Evolutionary conservation across 768 basidiomycete species (phyloP).

Genomic region (Mycena amicta): DNA sequence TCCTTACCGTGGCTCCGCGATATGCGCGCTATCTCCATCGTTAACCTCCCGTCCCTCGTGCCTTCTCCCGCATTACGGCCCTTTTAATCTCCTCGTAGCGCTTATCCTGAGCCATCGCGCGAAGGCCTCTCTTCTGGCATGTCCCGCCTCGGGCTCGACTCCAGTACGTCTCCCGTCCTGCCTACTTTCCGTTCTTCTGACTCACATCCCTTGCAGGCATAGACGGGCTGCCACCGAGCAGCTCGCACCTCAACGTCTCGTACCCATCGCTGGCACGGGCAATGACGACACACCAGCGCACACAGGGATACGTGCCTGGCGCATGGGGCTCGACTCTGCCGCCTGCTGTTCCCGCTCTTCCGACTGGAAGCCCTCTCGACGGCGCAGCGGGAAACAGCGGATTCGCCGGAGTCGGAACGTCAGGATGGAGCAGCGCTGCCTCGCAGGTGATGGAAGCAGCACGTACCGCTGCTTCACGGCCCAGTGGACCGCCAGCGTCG

Average conservation of each 20-base stretch:
- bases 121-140: no score
- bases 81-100: no score
- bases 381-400: no score
- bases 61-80: no score
- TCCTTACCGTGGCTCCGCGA: no score
- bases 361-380: no score
- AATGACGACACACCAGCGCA: constrained; percentile 21
- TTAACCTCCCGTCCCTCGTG: no score
- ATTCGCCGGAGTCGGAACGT: not conserved
- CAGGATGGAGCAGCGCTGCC: not conserved
- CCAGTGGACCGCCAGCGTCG: not conserved
- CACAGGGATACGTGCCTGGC: constrained; percentile 21
- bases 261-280: constrained; percentile 16
- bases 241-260: not conserved
- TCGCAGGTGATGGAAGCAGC: not conserved
- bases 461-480: not conserved
- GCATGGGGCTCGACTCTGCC: constrained; percentile 17
- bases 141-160: no score
- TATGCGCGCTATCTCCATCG: no score
- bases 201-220: not conserved
- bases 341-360: no score
- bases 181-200: not conserved
- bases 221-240: not conserved
- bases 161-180: not conserved
- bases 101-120: no score